phyloP scores from a whole-genome alignment of 2,329 filamentous ascomycete genomes.

The Verticillium longisporum region DNA sequence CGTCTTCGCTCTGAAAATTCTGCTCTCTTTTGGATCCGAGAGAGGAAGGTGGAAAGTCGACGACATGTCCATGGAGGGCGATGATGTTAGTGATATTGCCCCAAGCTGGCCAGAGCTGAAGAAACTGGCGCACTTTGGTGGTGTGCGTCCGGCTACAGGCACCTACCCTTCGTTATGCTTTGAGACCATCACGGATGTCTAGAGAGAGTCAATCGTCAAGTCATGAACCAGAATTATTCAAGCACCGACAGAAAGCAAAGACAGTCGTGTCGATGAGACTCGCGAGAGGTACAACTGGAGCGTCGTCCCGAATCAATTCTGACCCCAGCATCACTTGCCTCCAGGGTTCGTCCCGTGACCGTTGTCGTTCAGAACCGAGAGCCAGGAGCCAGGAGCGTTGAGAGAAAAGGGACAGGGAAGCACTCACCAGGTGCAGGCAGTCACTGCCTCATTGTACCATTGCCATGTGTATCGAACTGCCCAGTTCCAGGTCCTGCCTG shows the following conservation, averaged over 20 bases:
- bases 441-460: not conserved
- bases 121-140: not conserved
- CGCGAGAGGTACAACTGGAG: not conserved
- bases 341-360: too few relatives aligned
- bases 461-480: not conserved
- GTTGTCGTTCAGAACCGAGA: not conserved
- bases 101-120: not conserved
- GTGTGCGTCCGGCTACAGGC: not conserved
- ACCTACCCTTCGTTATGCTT: not conserved
- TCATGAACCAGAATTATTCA: not conserved
- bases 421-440: not conserved
- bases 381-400: not conserved
- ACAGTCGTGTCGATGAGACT: not conserved
- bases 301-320: not conserved
- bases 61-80: not conserved
- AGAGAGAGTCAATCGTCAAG: not conserved
- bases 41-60: not conserved
- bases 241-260: not conserved
- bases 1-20: not conserved
- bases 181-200: too few relatives aligned
- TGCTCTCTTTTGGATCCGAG: not conserved
- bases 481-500: not conserved
- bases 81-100: not conserved
- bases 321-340: too few relatives aligned
- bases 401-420: not conserved